phyloP scores from a whole-genome alignment of 2,329 filamentous ascomycete genomes.

The Thielaviopsis punctulata region DNA sequence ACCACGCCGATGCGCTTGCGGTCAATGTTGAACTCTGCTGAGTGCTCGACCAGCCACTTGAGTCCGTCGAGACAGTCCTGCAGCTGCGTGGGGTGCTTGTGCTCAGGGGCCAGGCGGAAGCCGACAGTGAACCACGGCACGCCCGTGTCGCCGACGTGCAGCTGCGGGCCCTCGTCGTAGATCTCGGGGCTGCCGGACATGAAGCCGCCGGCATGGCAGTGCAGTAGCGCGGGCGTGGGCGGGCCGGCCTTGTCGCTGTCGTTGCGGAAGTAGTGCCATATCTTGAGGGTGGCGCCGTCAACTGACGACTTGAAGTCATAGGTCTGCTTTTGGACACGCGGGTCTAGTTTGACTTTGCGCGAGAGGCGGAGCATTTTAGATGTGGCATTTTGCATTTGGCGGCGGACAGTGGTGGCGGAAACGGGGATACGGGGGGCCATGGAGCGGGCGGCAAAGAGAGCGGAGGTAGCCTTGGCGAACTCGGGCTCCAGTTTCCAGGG shows the following conservation, averaged over 20 bases:
- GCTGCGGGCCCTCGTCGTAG: slow-evolving; percentile 21
- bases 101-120: slow-evolving; percentile 27
- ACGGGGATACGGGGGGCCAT: neutral
- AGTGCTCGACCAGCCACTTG: slow-evolving; percentile 15
- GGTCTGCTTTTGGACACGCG: neutral
- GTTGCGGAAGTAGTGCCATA: slow-evolving; percentile 5
- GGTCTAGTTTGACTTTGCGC: neutral
- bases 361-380: slow-evolving; percentile 4
- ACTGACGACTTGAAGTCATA: slow-evolving; percentile 1
- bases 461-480: neutral
- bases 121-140: slow-evolving; percentile 23
- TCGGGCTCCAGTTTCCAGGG: slow-evolving; percentile 5
- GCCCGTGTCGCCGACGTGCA: slow-evolving; percentile 20
- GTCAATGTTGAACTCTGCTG: slow-evolving; percentile 15
- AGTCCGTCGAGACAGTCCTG: slow-evolving; percentile 22
- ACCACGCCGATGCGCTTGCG: slow-evolving; percentile 13
- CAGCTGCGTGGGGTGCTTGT: slow-evolving; percentile 20
- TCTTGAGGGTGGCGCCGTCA: slow-evolving; percentile 1
- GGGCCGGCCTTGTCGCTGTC: neutral
- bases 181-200: slow-evolving; percentile 19
- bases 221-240: slow-evolving; percentile 18
- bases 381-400: slow-evolving; percentile 7
- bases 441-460: slow-evolving; percentile 2
- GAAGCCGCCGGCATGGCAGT: slow-evolving; percentile 27
- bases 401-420: neutral